Evolutionary conservation across 306 rosid genomes (phyloP).

Genomic region (Quercus engelmannii): DNA sequence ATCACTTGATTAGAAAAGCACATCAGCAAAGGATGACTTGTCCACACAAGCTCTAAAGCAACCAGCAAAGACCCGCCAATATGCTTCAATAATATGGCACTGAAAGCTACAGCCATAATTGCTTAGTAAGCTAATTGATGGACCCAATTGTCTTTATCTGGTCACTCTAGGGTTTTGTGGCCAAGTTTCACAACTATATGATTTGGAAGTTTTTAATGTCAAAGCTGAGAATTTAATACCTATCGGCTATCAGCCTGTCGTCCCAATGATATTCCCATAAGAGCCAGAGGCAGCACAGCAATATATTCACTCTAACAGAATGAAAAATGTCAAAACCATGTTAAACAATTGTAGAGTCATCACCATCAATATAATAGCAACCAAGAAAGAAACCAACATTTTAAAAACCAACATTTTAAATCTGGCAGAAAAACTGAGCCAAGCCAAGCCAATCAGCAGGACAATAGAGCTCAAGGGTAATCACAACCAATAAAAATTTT

Average conservation of each 20-base stretch:
- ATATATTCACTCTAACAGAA: constrained; percentile 37
- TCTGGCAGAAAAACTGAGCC: no score
- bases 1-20: not conserved
- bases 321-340: constrained; percentile 19
- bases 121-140: constrained; percentile 15
- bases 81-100: constrained; percentile 24
- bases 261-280: constrained; percentile 44
- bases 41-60: constrained; percentile 55
- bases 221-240: constrained; percentile 48
- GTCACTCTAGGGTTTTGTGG: constrained; percentile 52
- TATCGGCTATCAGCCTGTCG: constrained; percentile 34
- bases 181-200: constrained; percentile 38
- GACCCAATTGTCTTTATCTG: constrained; percentile 46
- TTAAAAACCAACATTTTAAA: not conserved
- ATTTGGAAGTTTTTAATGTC: constrained; percentile 26
- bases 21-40: constrained; percentile 11
- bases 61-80: constrained; percentile 51
- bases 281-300: constrained; percentile 44
- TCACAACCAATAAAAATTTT: not conserved
- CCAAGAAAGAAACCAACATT: not conserved
- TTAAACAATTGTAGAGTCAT: constrained; percentile 30
- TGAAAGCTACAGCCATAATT: constrained; percentile 19
- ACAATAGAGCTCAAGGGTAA: not conserved
- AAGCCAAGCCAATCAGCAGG: not conserved
- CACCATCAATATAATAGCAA: not conserved